phyloP scores from a whole-genome alignment of 371 early-diverging fungal species.

The Circinella minor region DNA sequence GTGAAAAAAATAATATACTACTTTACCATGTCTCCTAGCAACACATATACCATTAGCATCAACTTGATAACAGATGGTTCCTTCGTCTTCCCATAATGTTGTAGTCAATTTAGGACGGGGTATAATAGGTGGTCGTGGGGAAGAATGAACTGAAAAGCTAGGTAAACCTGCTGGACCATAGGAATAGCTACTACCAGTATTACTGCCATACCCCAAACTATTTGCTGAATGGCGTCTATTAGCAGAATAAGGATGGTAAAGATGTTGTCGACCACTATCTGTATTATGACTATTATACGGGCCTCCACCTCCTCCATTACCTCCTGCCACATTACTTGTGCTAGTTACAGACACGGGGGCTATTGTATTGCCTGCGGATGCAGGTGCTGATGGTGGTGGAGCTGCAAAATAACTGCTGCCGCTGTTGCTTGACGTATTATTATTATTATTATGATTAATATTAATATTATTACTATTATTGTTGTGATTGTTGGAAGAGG shows the following conservation, averaged over 20 bases:
- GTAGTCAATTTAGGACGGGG: conserved; percentile 70
- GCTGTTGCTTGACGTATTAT: not conserved
- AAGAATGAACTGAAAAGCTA: conserved; percentile 11
- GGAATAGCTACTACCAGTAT: conserved; percentile 4
- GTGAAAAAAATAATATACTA: not conserved
- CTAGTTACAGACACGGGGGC: not conserved
- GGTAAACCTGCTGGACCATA: conserved; percentile 13
- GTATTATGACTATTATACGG: not conserved
- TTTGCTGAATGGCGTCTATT: conserved; percentile 16
- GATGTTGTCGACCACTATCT: conserved; percentile 12
- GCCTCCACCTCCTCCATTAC: not conserved
- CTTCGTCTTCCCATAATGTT: conserved; percentile 85
- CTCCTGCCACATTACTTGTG: not conserved
- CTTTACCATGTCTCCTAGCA: conserved; percentile 75
- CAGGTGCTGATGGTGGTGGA: conserved; percentile 16
- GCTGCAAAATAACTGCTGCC: conserved; percentile 15
- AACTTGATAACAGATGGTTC: conserved; percentile 79
- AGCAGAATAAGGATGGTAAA: conserved; percentile 21
- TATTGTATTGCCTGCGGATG: conserved; percentile 5
- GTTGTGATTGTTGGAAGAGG: not conserved
- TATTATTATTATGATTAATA: not conserved
- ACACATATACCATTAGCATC: conserved; percentile 81
- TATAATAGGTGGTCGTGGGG: conserved; percentile 14
- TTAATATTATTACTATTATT: not conserved
- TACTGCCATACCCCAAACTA: conserved; percentile 8